These are phyloP conservation scores for Rhizophagus prolifer DNA, from an alignment of 192 early-diverging fungal genomes.

Conservation along the genomic window DNA sequence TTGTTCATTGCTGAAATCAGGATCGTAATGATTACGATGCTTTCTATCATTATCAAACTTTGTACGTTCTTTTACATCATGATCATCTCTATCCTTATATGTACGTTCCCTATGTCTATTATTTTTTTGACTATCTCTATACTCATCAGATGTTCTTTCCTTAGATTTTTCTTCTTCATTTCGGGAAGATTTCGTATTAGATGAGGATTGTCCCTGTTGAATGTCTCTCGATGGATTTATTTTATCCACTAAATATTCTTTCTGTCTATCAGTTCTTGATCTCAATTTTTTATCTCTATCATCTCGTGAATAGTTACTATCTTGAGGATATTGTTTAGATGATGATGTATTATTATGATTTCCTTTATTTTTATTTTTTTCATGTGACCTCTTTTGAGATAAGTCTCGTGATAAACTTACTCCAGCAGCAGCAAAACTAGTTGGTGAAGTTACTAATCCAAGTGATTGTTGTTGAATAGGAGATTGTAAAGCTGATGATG, in stretches of 20 bases:
- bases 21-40: neutral
- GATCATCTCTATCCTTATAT: slow-evolving; percentile 34
- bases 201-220: neutral
- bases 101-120: neutral
- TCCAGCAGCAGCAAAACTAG: neutral
- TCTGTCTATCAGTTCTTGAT: neutral
- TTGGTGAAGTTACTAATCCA: neutral
- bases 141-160: neutral
- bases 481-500: neutral
- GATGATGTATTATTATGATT: neutral
- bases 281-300: neutral
- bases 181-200: neutral
- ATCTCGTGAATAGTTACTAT: neutral
- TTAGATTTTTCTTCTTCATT: neutral
- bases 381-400: neutral
- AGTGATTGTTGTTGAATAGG: neutral
- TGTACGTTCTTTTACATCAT: neutral
- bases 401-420: neutral
- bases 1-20: neutral
- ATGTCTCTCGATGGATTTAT: neutral
- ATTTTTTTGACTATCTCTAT: neutral
- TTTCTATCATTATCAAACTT: neutral
- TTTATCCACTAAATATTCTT: neutral
- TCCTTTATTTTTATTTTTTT: neutral
- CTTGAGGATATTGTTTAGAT: too few relatives aligned